phyloP scores from a whole-genome alignment of 164 flowering plant genomes.

The Piper longum region DNA sequence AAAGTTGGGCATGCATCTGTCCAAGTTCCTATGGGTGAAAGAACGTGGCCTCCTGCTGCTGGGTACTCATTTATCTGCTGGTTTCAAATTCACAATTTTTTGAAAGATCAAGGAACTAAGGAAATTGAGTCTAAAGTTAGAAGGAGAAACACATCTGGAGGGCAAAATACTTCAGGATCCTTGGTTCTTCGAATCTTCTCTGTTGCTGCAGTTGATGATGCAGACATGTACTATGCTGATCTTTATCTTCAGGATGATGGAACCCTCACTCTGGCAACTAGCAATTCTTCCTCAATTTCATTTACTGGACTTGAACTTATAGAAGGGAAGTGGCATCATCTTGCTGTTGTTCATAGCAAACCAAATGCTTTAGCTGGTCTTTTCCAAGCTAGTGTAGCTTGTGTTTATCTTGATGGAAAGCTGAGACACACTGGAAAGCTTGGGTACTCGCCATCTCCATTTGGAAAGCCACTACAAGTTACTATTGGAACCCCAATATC shows the following conservation, averaged over 20 bases:
- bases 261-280: constrained; percentile 75
- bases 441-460: constrained; percentile 94
- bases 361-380: constrained; percentile 99
- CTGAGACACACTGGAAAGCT: constrained; percentile 89
- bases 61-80: constrained; percentile 99
- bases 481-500: constrained; percentile 70
- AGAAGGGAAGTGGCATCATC: constrained; percentile 98
- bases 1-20: constrained; percentile 86
- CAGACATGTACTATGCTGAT: constrained; percentile 62
- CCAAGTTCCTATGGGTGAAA: constrained; percentile 91
- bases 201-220: constrained; percentile 66
- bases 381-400: constrained; percentile 94
- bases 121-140: constrained; percentile 43
- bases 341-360: constrained; percentile 94
- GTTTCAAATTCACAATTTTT: constrained; percentile 74
- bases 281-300: constrained; percentile 70
- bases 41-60: constrained; percentile 99
- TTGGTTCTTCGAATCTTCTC: constrained; percentile 68
- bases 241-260: constrained; percentile 94
- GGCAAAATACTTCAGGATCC: constrained; percentile 22
- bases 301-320: constrained; percentile 79
- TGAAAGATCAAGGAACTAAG: constrained; percentile 41
- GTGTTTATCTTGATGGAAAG: constrained; percentile 87
- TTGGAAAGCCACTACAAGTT: constrained; percentile 85
- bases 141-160: constrained; percentile 22